Base-by-base conservation (phyloP, 2,329 filamentous ascomycete species). In the Aspergillus fumigatus region DNA sequence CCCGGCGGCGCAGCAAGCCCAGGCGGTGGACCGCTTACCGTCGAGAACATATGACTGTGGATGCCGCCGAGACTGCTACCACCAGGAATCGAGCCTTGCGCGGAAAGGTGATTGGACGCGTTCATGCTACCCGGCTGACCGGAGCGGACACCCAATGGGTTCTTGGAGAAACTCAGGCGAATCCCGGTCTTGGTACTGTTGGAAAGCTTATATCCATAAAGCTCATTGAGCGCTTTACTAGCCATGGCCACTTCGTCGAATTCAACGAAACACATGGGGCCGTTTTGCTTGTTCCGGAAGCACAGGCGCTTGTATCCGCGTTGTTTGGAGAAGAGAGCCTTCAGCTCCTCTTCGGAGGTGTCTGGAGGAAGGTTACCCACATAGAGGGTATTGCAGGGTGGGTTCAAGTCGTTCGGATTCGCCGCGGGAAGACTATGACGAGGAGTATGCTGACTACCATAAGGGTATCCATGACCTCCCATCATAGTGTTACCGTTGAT, bases 251-350 rank as follows among this genome's bases (percentile, higher is more conserved):
- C 83, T 67, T 97, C 92, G 68, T 97, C 93, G 65, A 97, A 99
- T 73, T 99, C 94, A 40, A 99, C 94, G 73, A 97, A 97, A 71
- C 94, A 97, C 92, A 97, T 97, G 1, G 93, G 93, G 0, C 93
- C 93, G 65, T 97, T 96, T 63, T 90, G 85, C 78, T 97, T 97
- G 53, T 92, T 95, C 35, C 93, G 85, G 80, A 97, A 96, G 70
- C 92, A 96, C 7, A 99, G 85, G 27, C 94, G 84, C 77, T 96
- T 97, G 79, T 97, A 99, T 3, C 94, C 94, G 50, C 92, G 87
- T 72, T 95, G 90, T 75, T 92, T 93, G 26, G 88, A 92, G 70
- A 99, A 99, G 69, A 97, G 83, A 23, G 88, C 85, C 75, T 97
- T 97, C 55, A 99, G 83, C 73, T 97, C 94, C 69, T 97, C 93